Percentiles rank a stretch among this genome's conserved stretches.
phyloP scores from a whole-genome alignment of 495 filamentous ascomycete species.

The Hypoxylon perforatum region DNA sequence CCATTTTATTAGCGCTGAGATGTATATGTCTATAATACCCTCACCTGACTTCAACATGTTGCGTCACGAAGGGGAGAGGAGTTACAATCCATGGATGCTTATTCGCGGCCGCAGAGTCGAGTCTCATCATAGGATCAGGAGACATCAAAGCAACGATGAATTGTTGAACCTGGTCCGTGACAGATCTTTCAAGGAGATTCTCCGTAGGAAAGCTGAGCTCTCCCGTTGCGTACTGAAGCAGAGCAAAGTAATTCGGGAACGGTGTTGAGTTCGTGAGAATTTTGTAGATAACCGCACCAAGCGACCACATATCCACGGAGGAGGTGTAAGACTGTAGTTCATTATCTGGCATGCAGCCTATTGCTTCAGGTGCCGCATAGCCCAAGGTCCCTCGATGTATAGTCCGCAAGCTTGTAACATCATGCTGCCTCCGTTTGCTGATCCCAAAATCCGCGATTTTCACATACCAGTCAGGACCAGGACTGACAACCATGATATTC shows the following conservation, averaged over 20 bases:
- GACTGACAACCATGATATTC: conserved; percentile 36
- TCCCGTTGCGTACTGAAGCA: background rate
- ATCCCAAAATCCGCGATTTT: conserved; percentile 67
- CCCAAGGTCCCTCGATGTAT: background rate
- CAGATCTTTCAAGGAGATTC: background rate
- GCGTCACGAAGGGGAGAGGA: background rate
- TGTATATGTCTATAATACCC: too few species aligned
- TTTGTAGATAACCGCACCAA: background rate
- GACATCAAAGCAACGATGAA: background rate
- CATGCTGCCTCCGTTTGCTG: conserved; percentile 45
- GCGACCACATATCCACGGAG: conserved; percentile 2
- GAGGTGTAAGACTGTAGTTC: background rate
- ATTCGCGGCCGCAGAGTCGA: background rate
- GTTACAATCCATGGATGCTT: background rate
- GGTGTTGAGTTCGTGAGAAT: background rate
- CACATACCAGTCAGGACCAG: conserved; percentile 52
- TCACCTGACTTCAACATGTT: background rate
- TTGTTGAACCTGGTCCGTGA: background rate
- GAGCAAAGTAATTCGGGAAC: background rate
- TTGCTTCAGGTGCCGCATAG: background rate
- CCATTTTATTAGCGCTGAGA: too few species aligned
- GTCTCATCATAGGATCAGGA: background rate
- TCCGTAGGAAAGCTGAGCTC: background rate
- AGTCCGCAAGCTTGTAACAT: background rate
- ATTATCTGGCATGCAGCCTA: background rate